Evolutionary conservation across 1,139 yeast genomes (phyloP).

Genomic region (Yamadazyma jaroonii): DNA sequence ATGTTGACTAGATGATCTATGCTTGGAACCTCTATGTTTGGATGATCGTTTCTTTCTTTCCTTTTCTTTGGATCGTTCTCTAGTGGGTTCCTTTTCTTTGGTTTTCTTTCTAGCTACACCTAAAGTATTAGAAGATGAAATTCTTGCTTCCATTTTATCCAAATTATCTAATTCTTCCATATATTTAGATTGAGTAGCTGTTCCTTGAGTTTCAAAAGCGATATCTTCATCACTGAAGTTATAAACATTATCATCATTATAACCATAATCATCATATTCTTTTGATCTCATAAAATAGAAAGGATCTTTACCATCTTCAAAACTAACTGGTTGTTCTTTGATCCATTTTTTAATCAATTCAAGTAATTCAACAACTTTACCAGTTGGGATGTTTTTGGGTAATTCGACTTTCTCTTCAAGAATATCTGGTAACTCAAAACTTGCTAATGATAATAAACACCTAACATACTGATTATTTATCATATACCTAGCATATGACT

Average conservation of each 20-base stretch:
- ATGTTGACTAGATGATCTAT: not conserved
- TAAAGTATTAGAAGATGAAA: constrained; percentile 2
- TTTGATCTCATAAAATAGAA: constrained; percentile 28
- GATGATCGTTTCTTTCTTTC: constrained; percentile 6
- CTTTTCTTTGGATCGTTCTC: constrained; percentile 4
- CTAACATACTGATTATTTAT: constrained; percentile 38
- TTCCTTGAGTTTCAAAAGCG: constrained; percentile 34
- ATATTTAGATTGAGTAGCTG: constrained; percentile 15
- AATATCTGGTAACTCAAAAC: constrained; percentile 39
- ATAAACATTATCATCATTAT: constrained; percentile 16
- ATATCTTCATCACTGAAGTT: constrained; percentile 23
- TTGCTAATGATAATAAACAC: constrained; percentile 27
- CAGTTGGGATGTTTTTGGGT: constrained; percentile 18
- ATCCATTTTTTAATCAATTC: constrained; percentile 33
- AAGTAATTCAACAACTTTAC: constrained; percentile 19
- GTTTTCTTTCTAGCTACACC: constrained; percentile 16
- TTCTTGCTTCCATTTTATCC: constrained; percentile 30
- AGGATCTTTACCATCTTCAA: constrained; percentile 45
- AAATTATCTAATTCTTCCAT: constrained; percentile 29
- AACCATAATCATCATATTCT: constrained; percentile 19
- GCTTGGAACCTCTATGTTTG: constrained; percentile 1
- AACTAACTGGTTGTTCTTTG: constrained; percentile 26
- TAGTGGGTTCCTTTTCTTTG: constrained; percentile 2
- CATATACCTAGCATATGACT: constrained; percentile 23
- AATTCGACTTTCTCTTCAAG: constrained; percentile 33